Base-by-base conservation (phyloP, 305 asterid genomes). In the Fraxinus floribunda region DNA sequence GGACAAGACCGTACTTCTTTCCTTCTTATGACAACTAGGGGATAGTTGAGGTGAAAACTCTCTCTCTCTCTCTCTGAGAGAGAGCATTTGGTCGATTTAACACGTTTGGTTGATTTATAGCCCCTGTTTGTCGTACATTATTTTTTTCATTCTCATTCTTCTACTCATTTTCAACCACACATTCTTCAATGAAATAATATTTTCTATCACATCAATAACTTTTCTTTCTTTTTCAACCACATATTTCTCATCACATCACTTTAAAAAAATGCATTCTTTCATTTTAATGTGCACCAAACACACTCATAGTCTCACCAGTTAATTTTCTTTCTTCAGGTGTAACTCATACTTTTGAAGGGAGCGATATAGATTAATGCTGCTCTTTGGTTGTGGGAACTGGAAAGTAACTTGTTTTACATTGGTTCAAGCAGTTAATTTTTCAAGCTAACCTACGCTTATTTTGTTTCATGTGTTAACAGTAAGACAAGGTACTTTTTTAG, bases 401-500 rank as follows among this genome's bases (percentile, higher is more conserved):
- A 80, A 18, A 36, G 49, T 68, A 73, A 49, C 30, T 79, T 79
- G 78, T 64, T 35, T 52, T 18, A 5, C 74, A 81, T 41, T 15
- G 82, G 78, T 76, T 66, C 24, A 18, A 70, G 82, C 80, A 71
- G 84, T 87, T 85, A 87, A 83, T 80, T 82, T 83, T 24, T 10
- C 77, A 49, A 83, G 81, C 84, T 76, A 62, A 57, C 78, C 52
- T 57, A 20, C 60, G 22, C 11, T 29, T 24, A 55, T 22, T 34
- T 41, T 35, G 71, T 20, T 26, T 77, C 84, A 52, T 75, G 68
- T 74, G 80, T 80, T 77, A 7, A 78, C 83, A 34, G 79, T 60
- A 60, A 11, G 77, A 71, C n/a, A 38, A 24, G 64, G 41, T 20
- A 57, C 49, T 73, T 24, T 46, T 55, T 36, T 11, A 30, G 30